Percentiles rank a stretch among this genome's conserved stretches.
Evolutionary conservation across 2,329 filamentous ascomycete genomes (phyloP).

Genomic region (Coleophoma cylindrospora): DNA sequence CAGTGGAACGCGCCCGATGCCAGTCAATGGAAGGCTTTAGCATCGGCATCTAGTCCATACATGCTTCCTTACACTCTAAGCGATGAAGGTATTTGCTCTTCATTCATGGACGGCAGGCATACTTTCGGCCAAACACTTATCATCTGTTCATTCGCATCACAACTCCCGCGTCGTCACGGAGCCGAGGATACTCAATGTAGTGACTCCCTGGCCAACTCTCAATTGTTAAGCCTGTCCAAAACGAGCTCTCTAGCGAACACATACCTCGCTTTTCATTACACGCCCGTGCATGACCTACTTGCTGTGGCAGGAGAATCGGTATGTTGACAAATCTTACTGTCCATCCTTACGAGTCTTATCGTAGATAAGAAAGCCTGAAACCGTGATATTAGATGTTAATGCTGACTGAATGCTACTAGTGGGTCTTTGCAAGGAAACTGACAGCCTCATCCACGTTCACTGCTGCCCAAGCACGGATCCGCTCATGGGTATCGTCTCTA

Average conservation of each 20-base stretch:
- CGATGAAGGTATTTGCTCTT: too few species aligned
- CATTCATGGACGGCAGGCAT: too few species aligned
- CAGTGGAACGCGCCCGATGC: conserved; percentile 45
- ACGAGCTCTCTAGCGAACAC: conserved; percentile 41
- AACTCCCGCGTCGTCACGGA: conserved; percentile 14
- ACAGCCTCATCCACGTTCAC: conserved; percentile 36
- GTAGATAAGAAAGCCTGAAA: too few species aligned
- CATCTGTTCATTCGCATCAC: conserved; percentile 18
- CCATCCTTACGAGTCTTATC: not conserved
- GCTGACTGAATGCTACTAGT: not conserved
- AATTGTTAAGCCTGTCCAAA: too few species aligned
- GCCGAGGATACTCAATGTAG: too few species aligned
- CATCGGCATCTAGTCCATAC: not conserved
- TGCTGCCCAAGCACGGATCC: conserved; percentile 41
- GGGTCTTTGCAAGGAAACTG: conserved; percentile 48
- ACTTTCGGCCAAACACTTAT: conserved; percentile 19
- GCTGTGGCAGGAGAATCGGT: conserved; percentile 50
- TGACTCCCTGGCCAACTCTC: too few species aligned
- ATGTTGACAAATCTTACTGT: conserved; percentile 29
- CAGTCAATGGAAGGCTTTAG: conserved; percentile 38
- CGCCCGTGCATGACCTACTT: conserved; percentile 52
- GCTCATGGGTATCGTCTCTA: conserved; percentile 38
- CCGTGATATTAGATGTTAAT: too few species aligned
- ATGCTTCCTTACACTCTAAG: too few species aligned
- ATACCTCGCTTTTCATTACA: conserved; percentile 52